Conservation (phyloP, 495 filamentous ascomycete genomes). For the Ascobolus immersus region DNA sequence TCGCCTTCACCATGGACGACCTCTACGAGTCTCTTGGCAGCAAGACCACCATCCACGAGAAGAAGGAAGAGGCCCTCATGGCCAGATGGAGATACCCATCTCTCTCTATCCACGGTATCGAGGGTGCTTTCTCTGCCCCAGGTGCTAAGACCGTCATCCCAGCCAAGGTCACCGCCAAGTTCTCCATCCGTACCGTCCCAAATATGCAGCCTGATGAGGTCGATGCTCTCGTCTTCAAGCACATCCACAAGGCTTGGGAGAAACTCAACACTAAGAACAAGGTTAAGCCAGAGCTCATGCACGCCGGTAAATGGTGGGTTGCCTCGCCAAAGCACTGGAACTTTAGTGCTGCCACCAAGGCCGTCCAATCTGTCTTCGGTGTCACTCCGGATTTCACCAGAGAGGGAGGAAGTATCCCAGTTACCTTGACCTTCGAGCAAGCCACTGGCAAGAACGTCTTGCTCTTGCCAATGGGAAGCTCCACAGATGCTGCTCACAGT, state of each 20-base stretch:
- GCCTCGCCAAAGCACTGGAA: conserved; percentile 95
- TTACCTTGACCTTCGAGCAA: conserved; percentile 92
- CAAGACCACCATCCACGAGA: conserved; percentile 55
- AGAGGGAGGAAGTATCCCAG: conserved; percentile 89
- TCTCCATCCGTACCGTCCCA: conserved; percentile 88
- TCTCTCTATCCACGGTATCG: conserved; percentile 84
- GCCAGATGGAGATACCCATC: conserved; percentile 84
- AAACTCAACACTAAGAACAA: conserved; percentile 78
- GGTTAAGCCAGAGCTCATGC: conserved; percentile 50
- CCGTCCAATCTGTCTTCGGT: conserved; percentile 73
- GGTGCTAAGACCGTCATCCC: conserved; percentile 98
- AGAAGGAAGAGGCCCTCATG: conserved; percentile 80
- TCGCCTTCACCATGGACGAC: conserved; percentile 86
- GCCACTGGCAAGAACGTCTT: conserved; percentile 97
- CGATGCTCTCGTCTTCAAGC: conserved; percentile 53
- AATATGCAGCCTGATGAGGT: conserved; percentile 87
- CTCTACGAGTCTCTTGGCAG: conserved; percentile 73
- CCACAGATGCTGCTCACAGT: conserved; percentile 84
- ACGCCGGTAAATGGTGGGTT: conserved; percentile 96
- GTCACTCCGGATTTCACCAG: conserved; percentile 85
- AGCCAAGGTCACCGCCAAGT: conserved; percentile 90
- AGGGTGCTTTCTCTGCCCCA: conserved; percentile 79
- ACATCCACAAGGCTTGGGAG: conserved; percentile 53
- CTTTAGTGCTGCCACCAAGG: conserved; percentile 77
- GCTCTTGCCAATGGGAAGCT: conserved; percentile 85